A percentile compares a stretch with the other conserved stretches of the same genome.
Evolutionary conservation across 805 yeast genomes (phyloP).

Genomic region (Lachancea sp.): DNA sequence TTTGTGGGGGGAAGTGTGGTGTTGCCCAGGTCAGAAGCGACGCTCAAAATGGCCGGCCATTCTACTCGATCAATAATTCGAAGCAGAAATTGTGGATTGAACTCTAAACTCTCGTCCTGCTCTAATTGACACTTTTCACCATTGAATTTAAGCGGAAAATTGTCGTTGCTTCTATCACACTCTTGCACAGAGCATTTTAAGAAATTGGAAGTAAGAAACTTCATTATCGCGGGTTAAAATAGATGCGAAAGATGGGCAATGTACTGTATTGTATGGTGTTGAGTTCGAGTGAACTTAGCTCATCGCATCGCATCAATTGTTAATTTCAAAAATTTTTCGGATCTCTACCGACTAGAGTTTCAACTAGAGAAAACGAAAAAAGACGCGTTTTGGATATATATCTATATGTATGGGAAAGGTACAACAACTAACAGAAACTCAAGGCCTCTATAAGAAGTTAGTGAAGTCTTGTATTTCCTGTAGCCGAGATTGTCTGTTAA

Average conservation of each 20-base stretch:
- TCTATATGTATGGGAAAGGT: not conserved
- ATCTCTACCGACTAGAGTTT: not conserved
- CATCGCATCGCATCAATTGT: constrained; percentile 4
- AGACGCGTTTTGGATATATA: not conserved
- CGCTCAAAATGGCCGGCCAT: constrained; percentile 78
- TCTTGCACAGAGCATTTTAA: constrained; percentile 85
- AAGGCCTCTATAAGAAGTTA: no score
- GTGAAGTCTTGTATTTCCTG: no score
- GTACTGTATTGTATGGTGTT: not conserved
- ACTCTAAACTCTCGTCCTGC: constrained; percentile 69
- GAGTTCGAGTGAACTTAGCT: not conserved
- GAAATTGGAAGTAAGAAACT: constrained; percentile 91
- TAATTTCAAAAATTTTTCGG: not conserved
- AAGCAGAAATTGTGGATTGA: constrained; percentile 69
- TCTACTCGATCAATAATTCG: constrained; percentile 76
- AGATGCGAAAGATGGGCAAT: not conserved
- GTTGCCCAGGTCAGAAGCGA: constrained; percentile 72
- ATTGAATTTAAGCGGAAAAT: constrained; percentile 73
- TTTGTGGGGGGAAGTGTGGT: constrained; percentile 50
- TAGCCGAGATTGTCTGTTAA: no score
- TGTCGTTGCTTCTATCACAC: constrained; percentile 65
- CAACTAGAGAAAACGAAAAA: not conserved
- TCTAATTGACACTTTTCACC: constrained; percentile 55
- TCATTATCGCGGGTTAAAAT: constrained; percentile 45
- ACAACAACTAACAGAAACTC: no score